Evolutionary conservation across 352 stramenopile species (phyloP).

Genomic region (Blastocystis sp.): DNA sequence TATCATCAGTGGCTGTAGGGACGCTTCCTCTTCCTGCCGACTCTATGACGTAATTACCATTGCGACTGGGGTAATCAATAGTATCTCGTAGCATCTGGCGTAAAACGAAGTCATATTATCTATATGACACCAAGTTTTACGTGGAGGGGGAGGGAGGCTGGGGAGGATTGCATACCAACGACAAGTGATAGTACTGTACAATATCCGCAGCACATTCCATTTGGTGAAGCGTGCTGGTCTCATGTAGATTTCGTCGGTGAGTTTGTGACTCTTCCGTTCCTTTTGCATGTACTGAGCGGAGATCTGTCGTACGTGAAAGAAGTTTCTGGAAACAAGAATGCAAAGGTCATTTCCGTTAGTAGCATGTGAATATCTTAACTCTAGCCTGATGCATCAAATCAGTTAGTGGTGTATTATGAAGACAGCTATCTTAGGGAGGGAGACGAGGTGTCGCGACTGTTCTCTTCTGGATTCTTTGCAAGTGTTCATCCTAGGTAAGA

Average conservation of each 20-base stretch:
- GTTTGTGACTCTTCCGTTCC: not conserved
- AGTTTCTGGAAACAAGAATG: not conserved
- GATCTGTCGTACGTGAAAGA: not conserved
- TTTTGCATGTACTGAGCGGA: not conserved
- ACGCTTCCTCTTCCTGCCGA: not conserved
- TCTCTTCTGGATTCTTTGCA: not conserved
- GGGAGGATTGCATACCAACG: not conserved
- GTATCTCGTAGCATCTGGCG: not conserved
- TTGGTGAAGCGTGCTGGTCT: not conserved
- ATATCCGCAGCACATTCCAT: not conserved
- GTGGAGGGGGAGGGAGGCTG: not conserved
- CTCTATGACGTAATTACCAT: not conserved
- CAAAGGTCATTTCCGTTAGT: no score
- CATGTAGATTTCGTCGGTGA: not conserved
- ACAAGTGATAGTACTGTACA: not conserved
- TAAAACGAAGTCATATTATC: not conserved
- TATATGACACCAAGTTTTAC: not conserved
- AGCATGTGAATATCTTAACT: not conserved
- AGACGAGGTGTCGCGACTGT: not conserved
- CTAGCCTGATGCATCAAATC: not conserved
- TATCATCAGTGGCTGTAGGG: not conserved
- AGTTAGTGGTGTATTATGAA: not conserved
- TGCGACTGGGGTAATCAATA: not conserved
- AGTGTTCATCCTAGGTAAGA: not conserved
- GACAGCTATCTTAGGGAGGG: not conserved